A percentile compares a stretch with the other conserved stretches of the same genome.
Evolutionary conservation across 495 filamentous ascomycete genomes (phyloP).

Genomic region (Barbatosphaeria neglecta): DNA sequence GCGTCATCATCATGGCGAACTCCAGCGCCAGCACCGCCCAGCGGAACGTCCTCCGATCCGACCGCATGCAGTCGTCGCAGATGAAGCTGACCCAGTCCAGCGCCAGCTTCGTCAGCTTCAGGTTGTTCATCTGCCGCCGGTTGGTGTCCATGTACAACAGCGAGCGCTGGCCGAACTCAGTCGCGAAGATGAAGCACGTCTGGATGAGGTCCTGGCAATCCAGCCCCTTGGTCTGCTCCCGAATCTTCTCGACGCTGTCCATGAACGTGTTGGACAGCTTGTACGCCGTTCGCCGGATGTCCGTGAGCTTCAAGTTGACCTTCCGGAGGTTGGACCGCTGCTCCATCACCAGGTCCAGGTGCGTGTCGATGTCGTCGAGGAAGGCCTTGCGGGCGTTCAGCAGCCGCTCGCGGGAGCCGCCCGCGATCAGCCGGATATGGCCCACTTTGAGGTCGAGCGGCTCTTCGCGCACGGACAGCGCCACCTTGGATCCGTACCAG

Average conservation of each 20-base stretch:
- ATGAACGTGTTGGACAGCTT: conserved; percentile 98
- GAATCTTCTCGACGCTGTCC: conserved; percentile 91
- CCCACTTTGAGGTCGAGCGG: conserved; percentile 77
- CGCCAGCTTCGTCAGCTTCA: conserved; percentile 82
- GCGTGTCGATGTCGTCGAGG: conserved; percentile 61
- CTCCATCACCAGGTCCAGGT: conserved; percentile 79
- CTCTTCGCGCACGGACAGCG: conserved; percentile 59
- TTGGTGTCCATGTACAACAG: conserved; percentile 89
- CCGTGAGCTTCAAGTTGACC: conserved; percentile 82
- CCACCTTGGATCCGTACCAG: conserved; percentile 74
- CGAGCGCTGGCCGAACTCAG: conserved; percentile 92
- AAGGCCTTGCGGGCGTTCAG: conserved; percentile 67
- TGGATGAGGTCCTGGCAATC: conserved; percentile 94
- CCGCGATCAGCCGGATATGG: conserved; percentile 78
- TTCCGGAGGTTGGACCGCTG: conserved; percentile 85
- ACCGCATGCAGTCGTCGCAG: conserved; percentile 89
- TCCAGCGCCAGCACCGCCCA: conserved; percentile 94
- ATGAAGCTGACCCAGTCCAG: conserved; percentile 97
- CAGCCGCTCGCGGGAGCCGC: conserved; percentile 71
- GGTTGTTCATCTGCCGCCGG: conserved; percentile 87
- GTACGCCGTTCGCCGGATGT: conserved; percentile 92
- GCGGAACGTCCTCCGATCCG: conserved; percentile 91
- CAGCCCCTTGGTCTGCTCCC: conserved; percentile 68
- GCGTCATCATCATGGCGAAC: conserved; percentile 94
- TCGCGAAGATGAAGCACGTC: conserved; percentile 97